These are phyloP conservation scores for Asterochloris sp. DNA, from an alignment of 139 green algal genomes.

Conservation along the genomic window DNA sequence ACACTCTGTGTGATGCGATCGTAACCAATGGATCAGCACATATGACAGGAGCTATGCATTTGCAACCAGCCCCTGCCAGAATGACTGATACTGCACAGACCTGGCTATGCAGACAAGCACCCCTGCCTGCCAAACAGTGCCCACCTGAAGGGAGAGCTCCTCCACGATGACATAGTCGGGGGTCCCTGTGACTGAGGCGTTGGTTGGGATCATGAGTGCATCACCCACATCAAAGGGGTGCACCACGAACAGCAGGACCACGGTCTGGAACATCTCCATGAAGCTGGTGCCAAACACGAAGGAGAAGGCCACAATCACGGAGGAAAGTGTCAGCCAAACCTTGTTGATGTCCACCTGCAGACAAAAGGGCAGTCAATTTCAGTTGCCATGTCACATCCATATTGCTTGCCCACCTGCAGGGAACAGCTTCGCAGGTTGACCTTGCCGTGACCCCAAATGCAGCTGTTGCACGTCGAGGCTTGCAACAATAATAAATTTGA, in stretches of 20 bases:
- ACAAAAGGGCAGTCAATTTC: not conserved
- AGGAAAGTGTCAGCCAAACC: constrained; percentile 43
- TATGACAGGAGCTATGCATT: no score
- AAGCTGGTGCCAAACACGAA: constrained; percentile 66
- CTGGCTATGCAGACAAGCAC: no score
- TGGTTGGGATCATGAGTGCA: constrained; percentile 30
- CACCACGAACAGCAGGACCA: constrained; percentile 71
- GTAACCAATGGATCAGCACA: no score
- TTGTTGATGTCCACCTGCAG: constrained; percentile 44
- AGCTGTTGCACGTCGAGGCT: no score
- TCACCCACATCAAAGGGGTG: constrained; percentile 77
- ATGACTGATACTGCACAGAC: no score
- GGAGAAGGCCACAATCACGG: constrained; percentile 37
- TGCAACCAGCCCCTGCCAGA: no score
- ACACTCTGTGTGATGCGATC: no score
- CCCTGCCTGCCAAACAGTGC: no score
- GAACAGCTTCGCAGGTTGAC: no score
- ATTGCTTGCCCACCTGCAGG: not conserved
- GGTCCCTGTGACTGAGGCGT: constrained; percentile 3
- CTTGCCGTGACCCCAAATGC: no score
- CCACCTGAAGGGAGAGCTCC: constrained; percentile 15
- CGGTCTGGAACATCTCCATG: constrained; percentile 51
- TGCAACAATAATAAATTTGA: no score
- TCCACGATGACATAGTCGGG: constrained; percentile 12
- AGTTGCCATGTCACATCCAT: not conserved